Evolutionary conservation across 768 basidiomycete genomes (phyloP).

Genomic region (Naganishia friedmannii): DNA sequence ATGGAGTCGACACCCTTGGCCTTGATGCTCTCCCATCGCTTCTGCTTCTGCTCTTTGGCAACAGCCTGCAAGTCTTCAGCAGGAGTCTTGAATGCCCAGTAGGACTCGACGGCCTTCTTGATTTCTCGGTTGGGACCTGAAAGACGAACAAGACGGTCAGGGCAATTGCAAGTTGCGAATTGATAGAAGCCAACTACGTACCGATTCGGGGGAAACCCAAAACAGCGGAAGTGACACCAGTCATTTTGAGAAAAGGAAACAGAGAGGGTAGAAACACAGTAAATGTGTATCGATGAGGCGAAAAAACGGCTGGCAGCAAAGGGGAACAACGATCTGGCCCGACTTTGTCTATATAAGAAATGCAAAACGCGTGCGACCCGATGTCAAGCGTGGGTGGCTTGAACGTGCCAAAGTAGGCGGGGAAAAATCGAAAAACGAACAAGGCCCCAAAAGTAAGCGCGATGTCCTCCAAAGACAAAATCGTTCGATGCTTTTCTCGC

Average conservation of each 20-base stretch:
- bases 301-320: background rate
- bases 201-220: constrained; percentile 64
- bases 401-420: too few relatives aligned
- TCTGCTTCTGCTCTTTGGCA: constrained; percentile 81
- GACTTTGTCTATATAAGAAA: background rate
- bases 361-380: background rate
- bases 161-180: too few relatives aligned
- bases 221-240: constrained; percentile 2
- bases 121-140: constrained; percentile 88
- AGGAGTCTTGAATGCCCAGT: constrained; percentile 90
- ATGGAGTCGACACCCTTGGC: constrained; percentile 79
- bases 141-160: background rate
- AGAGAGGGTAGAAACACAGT: background rate
- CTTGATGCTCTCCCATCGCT: constrained; percentile 83
- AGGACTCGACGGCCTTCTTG: constrained; percentile 96
- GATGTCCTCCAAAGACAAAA: background rate
- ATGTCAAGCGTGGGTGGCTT: background rate
- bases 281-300: constrained; percentile 14
- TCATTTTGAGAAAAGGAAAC: constrained; percentile 40
- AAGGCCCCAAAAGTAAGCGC: background rate
- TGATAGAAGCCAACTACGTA: constrained; percentile 44
- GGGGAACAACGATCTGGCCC: background rate
- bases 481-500: background rate
- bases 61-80: constrained; percentile 82
- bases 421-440: background rate